phyloP scores from a whole-genome alignment of 768 basidiomycete species.

The Atractiella rhizophila region DNA sequence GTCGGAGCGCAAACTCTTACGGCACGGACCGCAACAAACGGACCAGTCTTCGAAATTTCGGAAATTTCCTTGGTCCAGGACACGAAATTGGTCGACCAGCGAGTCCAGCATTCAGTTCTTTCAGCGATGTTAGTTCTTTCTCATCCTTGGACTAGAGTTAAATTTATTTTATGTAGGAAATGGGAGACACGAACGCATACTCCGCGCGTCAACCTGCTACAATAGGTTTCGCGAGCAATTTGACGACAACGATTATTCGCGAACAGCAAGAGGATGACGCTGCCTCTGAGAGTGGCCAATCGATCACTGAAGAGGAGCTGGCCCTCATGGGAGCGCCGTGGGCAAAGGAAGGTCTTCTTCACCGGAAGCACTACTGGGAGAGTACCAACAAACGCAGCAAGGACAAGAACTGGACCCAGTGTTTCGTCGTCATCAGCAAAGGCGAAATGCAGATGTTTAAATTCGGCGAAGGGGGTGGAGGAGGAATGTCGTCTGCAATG shows the following conservation, averaged over 20 bases:
- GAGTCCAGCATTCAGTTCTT: conserved; percentile 83
- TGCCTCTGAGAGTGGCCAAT: conserved; percentile 33
- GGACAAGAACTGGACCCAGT: conserved; percentile 76
- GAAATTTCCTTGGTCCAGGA: conserved; percentile 53
- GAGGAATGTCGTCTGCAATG: conserved; percentile 25
- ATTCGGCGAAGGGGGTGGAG: conserved; percentile 37
- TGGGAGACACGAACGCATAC: conserved; percentile 2
- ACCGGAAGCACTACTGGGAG: conserved; percentile 87
- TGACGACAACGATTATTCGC: conserved; percentile 85
- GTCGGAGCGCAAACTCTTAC: conserved; percentile 37
- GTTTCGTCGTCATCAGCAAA: conserved; percentile 83
- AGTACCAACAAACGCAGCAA: conserved; percentile 52
- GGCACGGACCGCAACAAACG: conserved; percentile 56
- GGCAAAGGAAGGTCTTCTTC: conserved; percentile 95
- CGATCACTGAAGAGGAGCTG: conserved; percentile 59
- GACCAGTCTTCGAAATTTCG: conserved; percentile 68
- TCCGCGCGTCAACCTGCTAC: conserved; percentile 30
- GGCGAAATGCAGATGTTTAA: conserved; percentile 89
- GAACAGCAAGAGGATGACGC: conserved; percentile 78
- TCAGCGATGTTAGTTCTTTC: conserved; percentile 33
- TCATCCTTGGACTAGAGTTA: conserved; percentile 23
- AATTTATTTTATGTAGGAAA: not conserved
- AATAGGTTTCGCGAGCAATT: conserved; percentile 85
- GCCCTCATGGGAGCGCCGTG: conserved; percentile 87
- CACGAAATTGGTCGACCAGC: conserved; percentile 45